Conservation (phyloP, 2,329 filamentous ascomycete genomes). For the Pseudocercospora musae region DNA sequence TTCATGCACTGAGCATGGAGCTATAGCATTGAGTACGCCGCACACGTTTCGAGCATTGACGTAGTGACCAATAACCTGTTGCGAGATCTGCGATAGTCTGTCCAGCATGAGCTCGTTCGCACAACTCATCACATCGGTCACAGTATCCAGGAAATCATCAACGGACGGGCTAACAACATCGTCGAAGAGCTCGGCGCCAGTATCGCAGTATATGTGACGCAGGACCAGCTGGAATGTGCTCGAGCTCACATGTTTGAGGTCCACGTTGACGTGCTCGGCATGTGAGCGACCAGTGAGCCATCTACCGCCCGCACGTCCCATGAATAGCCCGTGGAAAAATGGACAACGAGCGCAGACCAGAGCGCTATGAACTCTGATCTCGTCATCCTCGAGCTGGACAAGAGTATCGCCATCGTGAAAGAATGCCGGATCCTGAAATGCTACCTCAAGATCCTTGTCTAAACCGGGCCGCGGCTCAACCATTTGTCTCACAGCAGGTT, state of each 20-base stretch:
- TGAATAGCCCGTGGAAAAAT: conserved; percentile 87
- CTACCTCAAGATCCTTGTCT: conserved; percentile 66
- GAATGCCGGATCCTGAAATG: conserved; percentile 65
- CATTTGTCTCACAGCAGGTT: conserved; percentile 75
- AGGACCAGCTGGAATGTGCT: conserved; percentile 75
- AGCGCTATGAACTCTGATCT: conserved; percentile 70
- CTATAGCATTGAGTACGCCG: conserved; percentile 78
- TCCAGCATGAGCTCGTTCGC: conserved; percentile 97
- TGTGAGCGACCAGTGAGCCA: conserved; percentile 60
- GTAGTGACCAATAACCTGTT: conserved; percentile 76
- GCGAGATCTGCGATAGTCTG: conserved; percentile 82
- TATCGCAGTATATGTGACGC: conserved; percentile 78
- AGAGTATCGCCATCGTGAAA: conserved; percentile 78
- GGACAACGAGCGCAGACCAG: conserved; percentile 80
- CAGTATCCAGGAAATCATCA: conserved; percentile 82
- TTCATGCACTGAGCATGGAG: conserved; percentile 73
- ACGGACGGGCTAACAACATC: conserved; percentile 66
- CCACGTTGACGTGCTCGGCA: conserved; percentile 64
- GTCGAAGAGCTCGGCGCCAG: conserved; percentile 77
- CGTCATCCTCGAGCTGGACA: conserved; percentile 73
- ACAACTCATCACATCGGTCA: conserved; percentile 84
- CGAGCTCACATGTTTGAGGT: conserved; percentile 75
- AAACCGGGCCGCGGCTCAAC: conserved; percentile 61
- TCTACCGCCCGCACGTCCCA: conserved; percentile 77
- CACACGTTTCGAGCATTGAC: conserved; percentile 84